Conservation (phyloP, 2,329 filamentous ascomycete genomes). For the Diaporthe citri region DNA sequence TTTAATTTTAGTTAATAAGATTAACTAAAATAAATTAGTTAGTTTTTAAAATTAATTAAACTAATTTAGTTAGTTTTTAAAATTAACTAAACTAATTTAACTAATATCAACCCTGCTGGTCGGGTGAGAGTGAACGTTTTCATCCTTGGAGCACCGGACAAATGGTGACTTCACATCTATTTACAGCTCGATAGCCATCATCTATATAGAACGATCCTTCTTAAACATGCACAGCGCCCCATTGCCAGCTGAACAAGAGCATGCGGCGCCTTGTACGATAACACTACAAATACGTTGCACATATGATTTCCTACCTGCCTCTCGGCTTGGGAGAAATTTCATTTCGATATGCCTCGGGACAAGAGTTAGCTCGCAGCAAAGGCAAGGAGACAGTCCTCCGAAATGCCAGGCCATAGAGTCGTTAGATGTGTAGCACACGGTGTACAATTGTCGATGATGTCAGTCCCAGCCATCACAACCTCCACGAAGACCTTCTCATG, state of each 20-base stretch:
- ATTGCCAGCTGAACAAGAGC: background rate
- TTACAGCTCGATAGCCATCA: background rate
- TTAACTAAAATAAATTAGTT: too few species aligned
- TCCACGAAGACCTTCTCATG: background rate
- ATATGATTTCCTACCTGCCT: background rate
- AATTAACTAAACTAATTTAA: too few species aligned
- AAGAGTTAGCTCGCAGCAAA: background rate
- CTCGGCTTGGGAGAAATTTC: background rate
- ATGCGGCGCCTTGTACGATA: background rate
- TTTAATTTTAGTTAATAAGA: too few species aligned
- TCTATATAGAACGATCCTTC: background rate
- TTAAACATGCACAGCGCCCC: background rate
- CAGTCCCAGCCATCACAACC: background rate
- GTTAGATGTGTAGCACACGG: background rate
- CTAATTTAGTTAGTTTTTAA: too few species aligned
- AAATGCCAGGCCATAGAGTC: background rate
- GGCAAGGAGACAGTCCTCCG: background rate
- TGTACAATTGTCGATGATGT: background rate
- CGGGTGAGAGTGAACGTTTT: background rate
- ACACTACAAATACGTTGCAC: background rate
- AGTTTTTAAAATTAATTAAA: too few species aligned
- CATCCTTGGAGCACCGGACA: too few species aligned
- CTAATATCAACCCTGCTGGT: background rate
- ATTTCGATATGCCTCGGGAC: background rate
- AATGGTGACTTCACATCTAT: background rate